These are phyloP conservation scores for Carnegiea gigantea DNA, from an alignment of 179 eudicot species.

Conservation along the genomic window DNA sequence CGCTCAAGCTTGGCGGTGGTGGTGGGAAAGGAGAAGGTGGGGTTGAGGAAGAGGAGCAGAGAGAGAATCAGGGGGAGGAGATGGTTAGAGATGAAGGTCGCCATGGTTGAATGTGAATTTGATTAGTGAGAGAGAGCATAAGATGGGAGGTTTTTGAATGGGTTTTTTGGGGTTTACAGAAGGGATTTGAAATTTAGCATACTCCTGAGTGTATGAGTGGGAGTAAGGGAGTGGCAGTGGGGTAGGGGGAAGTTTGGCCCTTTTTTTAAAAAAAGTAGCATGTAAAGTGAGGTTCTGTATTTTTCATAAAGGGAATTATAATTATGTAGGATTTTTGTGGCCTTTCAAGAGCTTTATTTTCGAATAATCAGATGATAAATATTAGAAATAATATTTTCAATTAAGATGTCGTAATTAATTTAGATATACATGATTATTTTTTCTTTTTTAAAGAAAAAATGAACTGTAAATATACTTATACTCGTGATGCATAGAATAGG, in stretches of 20 bases:
- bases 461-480: too few species aligned
- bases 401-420: too few species aligned
- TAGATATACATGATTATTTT: too few species aligned
- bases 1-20: constrained; percentile 24
- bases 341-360: too few species aligned
- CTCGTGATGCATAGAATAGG: too few species aligned
- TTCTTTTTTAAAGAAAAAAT: too few species aligned
- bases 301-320: too few species aligned
- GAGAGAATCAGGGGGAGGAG: constrained; percentile 7
- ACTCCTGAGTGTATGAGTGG: neutral
- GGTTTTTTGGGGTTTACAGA: neutral
- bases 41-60: constrained; percentile 17
- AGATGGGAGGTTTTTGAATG: neutral
- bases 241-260: neutral
- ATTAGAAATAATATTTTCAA: too few species aligned
- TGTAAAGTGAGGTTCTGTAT: neutral
- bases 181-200: neutral
- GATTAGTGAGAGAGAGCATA: neutral
- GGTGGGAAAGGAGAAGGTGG: constrained; percentile 23
- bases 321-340: too few species aligned
- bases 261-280: neutral
- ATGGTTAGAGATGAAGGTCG: neutral
- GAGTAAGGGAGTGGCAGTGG: neutral
- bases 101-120: constrained; percentile 13
- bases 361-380: too few species aligned